Conservation (phyloP, 78 protist species). For the Chrysochromulina tobinii region DNA sequence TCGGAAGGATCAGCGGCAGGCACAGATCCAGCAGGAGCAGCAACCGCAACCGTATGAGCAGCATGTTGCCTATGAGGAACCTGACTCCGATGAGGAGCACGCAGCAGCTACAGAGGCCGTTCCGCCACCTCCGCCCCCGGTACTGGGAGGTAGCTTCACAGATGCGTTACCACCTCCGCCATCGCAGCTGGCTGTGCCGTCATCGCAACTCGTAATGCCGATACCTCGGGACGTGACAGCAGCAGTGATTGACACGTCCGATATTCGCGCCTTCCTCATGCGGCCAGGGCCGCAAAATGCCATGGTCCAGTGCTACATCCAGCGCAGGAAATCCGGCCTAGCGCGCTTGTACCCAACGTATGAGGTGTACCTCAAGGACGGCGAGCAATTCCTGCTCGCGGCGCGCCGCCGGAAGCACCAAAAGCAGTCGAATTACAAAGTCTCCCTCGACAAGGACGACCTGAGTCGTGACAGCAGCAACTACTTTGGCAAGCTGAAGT, state of each 20-base stretch:
- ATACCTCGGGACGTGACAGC: not conserved
- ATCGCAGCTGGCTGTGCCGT: no score
- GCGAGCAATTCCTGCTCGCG: slow-evolving; percentile 35
- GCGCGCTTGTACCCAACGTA: slow-evolving; percentile 50
- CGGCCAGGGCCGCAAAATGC: not conserved
- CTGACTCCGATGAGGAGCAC: not conserved
- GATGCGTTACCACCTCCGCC: no score
- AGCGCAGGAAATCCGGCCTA: slow-evolving; percentile 25
- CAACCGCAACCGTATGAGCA: not conserved
- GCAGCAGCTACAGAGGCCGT: not conserved
- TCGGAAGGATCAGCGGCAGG: not conserved
- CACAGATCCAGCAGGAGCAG: not conserved
- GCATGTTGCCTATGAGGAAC: not conserved
- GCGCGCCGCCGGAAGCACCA: slow-evolving; percentile 61
- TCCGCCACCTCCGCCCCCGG: not conserved
- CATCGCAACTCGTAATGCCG: no score
- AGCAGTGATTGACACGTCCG: not conserved
- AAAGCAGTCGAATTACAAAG: slow-evolving; percentile 49
- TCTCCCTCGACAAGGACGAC: slow-evolving; percentile 50
- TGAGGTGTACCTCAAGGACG: slow-evolving; percentile 46
- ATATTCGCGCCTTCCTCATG: not conserved
- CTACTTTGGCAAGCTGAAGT: slow-evolving; percentile 27
- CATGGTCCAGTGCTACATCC: slow-evolving; percentile 42
- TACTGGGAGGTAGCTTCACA: not conserved
- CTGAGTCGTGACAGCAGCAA: slow-evolving; percentile 17